Base-by-base conservation (phyloP, 306 rosid species). In the Myrica gale region DNA sequence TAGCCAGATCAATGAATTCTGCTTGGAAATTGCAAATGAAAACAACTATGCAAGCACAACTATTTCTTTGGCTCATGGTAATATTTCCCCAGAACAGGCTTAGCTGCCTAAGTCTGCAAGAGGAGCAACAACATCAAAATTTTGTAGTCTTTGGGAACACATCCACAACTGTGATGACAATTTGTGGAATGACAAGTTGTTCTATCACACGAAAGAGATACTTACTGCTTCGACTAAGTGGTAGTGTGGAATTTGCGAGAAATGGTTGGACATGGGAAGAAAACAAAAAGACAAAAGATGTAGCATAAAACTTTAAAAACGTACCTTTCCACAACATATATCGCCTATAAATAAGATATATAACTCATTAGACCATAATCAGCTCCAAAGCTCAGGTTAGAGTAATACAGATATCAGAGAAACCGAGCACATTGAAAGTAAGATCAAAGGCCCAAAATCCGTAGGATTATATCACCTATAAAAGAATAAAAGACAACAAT, bases 311-410 rank as follows among this genome's bases (percentile, higher is more conserved):
- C 15, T 62, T 48, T 46, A 66, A 7, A n/a, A 6, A 76, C 23
- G 6, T 83, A 95, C 99, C 98, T 95, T 75, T 79, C 99, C 98
- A 37, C 99, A n/a, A n/a, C n/a, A n/a, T n/a, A n/a, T n/a, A n/a
- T n/a, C n/a, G n/a, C n/a, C n/a, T n/a, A n/a, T 32, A 32, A 76
- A 5, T 26, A 37, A 19, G 52, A 15, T 20, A 48, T 12, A n/a
- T 5, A 32, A 61, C 6, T 9, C 42, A 46, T 45, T 15, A 9
- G 39, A 8, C 37, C 44, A 48, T 19, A 23, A 71, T 50, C 5
- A 74, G 45, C 73, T 44, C 23, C 71, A 80, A 45, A 69, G 15
- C 1, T 5, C 41, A 37, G 20, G 41, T 54, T 32, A 56, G 5
- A 79, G 79, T 7, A 8, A 67, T 44, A 50, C 57, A 72, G 12